Evolutionary conservation across 306 rosid species (phyloP).

Genomic region (Boehmeria nivea): DNA sequence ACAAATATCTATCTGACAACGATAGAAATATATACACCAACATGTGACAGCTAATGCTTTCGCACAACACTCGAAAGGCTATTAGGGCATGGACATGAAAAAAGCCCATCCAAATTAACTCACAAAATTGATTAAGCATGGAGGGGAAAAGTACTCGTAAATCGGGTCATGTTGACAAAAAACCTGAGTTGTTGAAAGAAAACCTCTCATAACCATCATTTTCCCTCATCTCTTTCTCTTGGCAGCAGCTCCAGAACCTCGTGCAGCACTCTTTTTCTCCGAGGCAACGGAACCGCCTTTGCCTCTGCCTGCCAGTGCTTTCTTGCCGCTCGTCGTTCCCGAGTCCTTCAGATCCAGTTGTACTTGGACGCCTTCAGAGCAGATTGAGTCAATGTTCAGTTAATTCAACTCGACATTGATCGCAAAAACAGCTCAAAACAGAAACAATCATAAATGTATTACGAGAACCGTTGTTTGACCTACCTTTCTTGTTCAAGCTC

Average conservation of each 20-base stretch:
- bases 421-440: conserved; percentile 9
- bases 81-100: too few species aligned
- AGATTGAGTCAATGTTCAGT: conserved; percentile 11
- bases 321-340: conserved; percentile 57
- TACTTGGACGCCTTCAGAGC: conserved; percentile 55
- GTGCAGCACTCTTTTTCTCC: conserved; percentile 48
- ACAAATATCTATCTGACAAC: too few species aligned
- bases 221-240: conserved; percentile 76
- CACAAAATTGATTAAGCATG: too few species aligned
- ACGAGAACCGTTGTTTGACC: not conserved
- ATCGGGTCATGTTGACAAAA: conserved; percentile 3
- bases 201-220: not conserved
- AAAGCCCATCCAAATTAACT: too few species aligned
- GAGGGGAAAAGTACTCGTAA: not conserved
- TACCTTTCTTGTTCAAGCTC: conserved; percentile 76
- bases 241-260: conserved; percentile 51
- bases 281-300: conserved; percentile 48
- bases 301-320: conserved; percentile 55
- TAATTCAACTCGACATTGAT: not conserved
- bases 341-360: conserved; percentile 72
- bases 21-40: too few species aligned
- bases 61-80: too few species aligned
- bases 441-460: not conserved
- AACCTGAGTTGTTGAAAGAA: not conserved
- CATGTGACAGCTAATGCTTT: too few species aligned